phyloP scores from a whole-genome alignment of 75 land plant genomes.

The Selaginella moellendorffii region DNA sequence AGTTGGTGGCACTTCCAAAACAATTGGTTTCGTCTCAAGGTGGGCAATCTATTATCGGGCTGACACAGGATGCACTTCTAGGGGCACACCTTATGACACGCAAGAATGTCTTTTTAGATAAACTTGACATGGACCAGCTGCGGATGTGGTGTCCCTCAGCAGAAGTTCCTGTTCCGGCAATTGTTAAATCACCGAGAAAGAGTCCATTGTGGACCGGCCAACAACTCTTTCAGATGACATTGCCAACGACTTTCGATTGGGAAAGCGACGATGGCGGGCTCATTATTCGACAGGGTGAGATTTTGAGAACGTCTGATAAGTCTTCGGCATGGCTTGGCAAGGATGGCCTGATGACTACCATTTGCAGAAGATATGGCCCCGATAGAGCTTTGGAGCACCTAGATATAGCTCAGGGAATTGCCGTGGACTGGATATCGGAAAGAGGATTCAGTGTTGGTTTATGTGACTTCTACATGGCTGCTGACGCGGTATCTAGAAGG shows the following conservation, averaged over 20 bases:
- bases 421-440: constrained; percentile 44
- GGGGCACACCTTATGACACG: constrained; percentile 44
- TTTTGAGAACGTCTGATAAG: neutral
- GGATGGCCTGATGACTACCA: neutral
- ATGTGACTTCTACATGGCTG: constrained; percentile 39
- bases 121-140: constrained; percentile 48
- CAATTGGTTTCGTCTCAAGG: constrained; percentile 61
- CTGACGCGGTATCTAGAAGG: constrained; percentile 10
- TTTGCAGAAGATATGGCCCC: constrained; percentile 24
- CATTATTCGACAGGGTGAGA: neutral
- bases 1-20: constrained; percentile 57
- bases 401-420: constrained; percentile 37
- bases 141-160: constrained; percentile 35
- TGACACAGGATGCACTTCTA: constrained; percentile 54
- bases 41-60: constrained; percentile 49
- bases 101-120: constrained; percentile 31
- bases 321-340: neutral
- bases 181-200: constrained; percentile 28
- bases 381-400: constrained; percentile 40
- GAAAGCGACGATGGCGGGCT: neutral
- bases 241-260: constrained; percentile 25
- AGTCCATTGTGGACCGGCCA: constrained; percentile 54
- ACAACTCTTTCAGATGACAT: constrained; percentile 45
- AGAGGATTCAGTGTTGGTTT: constrained; percentile 56
- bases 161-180: constrained; percentile 38